Conservation (phyloP, 129 eudicot genomes). For the Deinandra increscens region DNA sequence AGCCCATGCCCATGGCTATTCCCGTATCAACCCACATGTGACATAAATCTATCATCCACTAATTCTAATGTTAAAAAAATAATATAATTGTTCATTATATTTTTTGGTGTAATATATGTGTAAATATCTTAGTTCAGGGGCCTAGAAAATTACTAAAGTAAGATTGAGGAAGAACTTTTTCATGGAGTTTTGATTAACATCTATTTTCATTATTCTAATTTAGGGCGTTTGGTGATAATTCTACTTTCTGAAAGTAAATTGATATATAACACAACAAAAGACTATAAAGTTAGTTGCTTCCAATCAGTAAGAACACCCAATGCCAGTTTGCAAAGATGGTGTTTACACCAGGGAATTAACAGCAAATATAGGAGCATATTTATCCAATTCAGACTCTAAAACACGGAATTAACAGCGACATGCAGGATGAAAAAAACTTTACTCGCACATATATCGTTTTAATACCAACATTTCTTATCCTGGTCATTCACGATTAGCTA, state of each 20-base stretch:
- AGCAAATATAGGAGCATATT: constrained; percentile 4
- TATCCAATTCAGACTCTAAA: neutral
- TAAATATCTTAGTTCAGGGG: neutral
- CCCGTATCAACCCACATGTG: neutral
- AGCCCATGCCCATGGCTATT: neutral
- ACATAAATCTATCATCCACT: neutral
- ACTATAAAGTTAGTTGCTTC: constrained; percentile 2
- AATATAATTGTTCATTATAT: neutral
- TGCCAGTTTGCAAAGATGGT: neutral
- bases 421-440: too few species aligned
- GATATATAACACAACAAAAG: neutral
- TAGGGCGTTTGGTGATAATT: neutral
- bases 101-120: neutral
- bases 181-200: neutral
- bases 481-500: too few species aligned
- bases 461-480: too few species aligned
- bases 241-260: neutral
- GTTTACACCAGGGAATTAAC: neutral
- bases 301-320: constrained; percentile 10
- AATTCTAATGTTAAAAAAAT: neutral
- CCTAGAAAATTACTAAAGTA: neutral
- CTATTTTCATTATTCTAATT: neutral
- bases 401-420: neutral
- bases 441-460: too few species aligned
- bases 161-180: neutral